Percentiles rank a stretch among this genome's conserved stretches.
Evolutionary conservation across 2,329 filamentous ascomycete species (phyloP).

Genomic region (Nemania serpens): DNA sequence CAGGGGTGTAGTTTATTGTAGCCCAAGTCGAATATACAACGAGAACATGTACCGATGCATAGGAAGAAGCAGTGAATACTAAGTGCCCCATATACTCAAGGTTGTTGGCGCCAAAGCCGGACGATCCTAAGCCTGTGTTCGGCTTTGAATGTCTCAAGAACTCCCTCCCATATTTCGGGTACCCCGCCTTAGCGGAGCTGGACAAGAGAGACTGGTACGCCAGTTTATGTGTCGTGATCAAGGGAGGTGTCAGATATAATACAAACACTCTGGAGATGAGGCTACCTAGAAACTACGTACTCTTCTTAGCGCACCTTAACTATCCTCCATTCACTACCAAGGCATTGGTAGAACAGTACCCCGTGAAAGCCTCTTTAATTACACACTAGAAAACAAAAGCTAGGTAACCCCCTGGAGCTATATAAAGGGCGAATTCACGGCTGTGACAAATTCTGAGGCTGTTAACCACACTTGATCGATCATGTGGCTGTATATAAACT

Average conservation of each 20-base stretch:
- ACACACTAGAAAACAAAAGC: no score
- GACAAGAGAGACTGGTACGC: conserved; percentile 4
- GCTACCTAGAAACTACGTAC: neutral
- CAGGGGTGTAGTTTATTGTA: no score
- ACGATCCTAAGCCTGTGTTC: neutral
- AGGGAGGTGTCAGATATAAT: neutral
- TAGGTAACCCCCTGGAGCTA: neutral
- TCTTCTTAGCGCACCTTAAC: neutral
- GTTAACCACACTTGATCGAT: neutral
- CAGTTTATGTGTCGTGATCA: neutral
- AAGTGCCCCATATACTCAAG: neutral
- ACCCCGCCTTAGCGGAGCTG: neutral
- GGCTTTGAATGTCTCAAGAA: conserved; percentile 3
- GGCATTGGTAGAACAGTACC: neutral
- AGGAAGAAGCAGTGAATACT: neutral
- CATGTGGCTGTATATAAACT: conserved; percentile 1
- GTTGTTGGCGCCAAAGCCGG: neutral
- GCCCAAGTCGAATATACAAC: neutral
- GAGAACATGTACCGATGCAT: neutral
- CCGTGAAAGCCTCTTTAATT: neutral
- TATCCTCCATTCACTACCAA: neutral
- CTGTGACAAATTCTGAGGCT: neutral
- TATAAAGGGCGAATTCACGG: neutral
- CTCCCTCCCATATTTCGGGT: neutral
- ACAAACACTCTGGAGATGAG: neutral